phyloP scores from a whole-genome alignment of 169 alveolate species.

The Babesia sp. region DNA sequence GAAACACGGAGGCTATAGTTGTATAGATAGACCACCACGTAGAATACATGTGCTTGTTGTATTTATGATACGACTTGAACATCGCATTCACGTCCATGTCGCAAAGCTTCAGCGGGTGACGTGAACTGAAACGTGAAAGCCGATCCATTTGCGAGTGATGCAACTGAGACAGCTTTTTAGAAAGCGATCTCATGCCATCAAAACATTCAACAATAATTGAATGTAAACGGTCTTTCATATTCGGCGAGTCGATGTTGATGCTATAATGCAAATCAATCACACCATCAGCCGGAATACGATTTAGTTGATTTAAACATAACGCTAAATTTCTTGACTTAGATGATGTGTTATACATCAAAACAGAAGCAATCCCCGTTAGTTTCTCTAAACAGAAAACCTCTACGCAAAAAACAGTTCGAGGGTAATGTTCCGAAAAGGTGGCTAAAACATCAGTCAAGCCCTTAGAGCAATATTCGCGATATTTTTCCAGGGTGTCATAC shows the following conservation, averaged over 20 bases:
- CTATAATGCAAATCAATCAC: not conserved
- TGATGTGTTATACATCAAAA: not conserved
- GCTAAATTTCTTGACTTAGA: not conserved
- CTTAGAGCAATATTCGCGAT: not conserved
- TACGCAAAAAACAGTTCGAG: not conserved
- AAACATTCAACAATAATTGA: constrained; percentile 13
- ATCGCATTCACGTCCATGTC: not conserved
- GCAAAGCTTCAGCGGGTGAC: constrained; percentile 10
- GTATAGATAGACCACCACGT: constrained; percentile 14
- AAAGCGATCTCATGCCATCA: constrained; percentile 6
- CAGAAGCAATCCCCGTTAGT: not conserved
- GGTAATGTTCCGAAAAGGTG: constrained; percentile 23
- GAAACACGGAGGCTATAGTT: constrained; percentile 19
- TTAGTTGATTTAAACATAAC: not conserved
- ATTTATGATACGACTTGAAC: constrained; percentile 14
- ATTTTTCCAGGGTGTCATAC: constrained; percentile 17
- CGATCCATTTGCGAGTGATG: constrained; percentile 21
- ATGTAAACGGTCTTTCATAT: constrained; percentile 12
- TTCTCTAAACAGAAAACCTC: constrained; percentile 2
- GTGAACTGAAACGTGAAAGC: constrained; percentile 14
- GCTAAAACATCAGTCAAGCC: constrained; percentile 5
- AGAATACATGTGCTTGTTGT: constrained; percentile 28
- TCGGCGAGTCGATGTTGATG: constrained; percentile 7
- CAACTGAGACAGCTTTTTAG: constrained; percentile 15
- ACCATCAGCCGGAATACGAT: not conserved